Evolutionary conservation across 1,284 basidiomycete species (phyloP).

Genomic region (Fomitopsis pinicola): DNA sequence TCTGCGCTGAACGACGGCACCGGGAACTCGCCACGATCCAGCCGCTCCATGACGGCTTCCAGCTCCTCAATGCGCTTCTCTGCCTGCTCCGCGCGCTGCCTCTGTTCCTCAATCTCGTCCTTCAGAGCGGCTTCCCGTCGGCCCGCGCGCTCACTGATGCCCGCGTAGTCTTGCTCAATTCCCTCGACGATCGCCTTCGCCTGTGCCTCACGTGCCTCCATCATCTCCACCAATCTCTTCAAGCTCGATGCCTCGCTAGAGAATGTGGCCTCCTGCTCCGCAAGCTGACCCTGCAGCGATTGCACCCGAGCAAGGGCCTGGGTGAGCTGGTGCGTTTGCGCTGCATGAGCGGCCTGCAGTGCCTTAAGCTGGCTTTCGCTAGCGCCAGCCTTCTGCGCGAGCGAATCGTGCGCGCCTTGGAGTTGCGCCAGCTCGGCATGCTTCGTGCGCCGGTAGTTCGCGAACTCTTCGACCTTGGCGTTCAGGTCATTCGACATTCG

Average conservation of each 20-base stretch:
- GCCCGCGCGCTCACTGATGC: constrained; percentile 65
- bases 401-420: constrained; percentile 67
- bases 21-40: constrained; percentile 67
- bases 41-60: constrained; percentile 57
- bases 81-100: constrained; percentile 51
- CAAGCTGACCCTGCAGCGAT: constrained; percentile 66
- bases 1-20: constrained; percentile 37
- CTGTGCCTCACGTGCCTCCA: constrained; percentile 81
- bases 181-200: constrained; percentile 72
- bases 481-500: constrained; percentile 59
- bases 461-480: constrained; percentile 67
- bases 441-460: constrained; percentile 67
- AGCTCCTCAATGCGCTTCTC: constrained; percentile 59
- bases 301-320: constrained; percentile 70
- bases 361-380: constrained; percentile 62
- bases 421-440: constrained; percentile 72
- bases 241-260: constrained; percentile 69
- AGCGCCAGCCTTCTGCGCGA: constrained; percentile 59
- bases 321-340: constrained; percentile 64
- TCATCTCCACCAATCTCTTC: constrained; percentile 68
- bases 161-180: constrained; percentile 77
- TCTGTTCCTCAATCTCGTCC: constrained; percentile 66
- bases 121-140: constrained; percentile 58
- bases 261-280: constrained; percentile 77
- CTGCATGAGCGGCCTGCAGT: constrained; percentile 63